Percentiles rank a stretch among this genome's conserved stretches.
Conservation (phyloP, 192 early-diverging fungal species). For the Entomortierella parvispora region DNA sequence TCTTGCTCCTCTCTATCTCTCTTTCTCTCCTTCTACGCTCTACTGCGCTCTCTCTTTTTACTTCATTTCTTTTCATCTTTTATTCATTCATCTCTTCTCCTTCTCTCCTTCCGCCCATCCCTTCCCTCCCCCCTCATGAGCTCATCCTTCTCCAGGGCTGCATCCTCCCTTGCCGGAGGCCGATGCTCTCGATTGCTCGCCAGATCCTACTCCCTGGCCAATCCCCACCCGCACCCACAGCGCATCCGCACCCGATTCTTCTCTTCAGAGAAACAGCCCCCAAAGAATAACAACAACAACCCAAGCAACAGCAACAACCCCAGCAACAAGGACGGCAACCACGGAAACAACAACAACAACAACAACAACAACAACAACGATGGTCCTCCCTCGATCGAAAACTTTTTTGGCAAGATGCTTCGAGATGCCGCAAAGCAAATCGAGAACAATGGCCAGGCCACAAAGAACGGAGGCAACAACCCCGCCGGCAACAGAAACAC, state of each 20-base stretch:
- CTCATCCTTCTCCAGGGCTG: slow-evolving; percentile 25
- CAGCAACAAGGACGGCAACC: slow-evolving; percentile 10
- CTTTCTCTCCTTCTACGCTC: not conserved
- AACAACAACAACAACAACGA: slow-evolving; percentile 23
- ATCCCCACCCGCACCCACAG: slow-evolving; percentile 1
- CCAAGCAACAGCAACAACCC: slow-evolving; percentile 23
- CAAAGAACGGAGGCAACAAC: slow-evolving; percentile 29
- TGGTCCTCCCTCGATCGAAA: slow-evolving; percentile 77
- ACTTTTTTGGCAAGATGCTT: slow-evolving; percentile 69
- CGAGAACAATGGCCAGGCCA: slow-evolving; percentile 27
- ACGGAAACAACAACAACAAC: slow-evolving; percentile 29
- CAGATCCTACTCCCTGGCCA: not conserved
- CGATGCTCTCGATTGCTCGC: not conserved
- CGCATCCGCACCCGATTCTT: slow-evolving; percentile 27
- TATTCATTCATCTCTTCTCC: not conserved
- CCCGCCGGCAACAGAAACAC: slow-evolving; percentile 37
- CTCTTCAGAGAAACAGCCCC: slow-evolving; percentile 32
- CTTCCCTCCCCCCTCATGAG: slow-evolving; percentile 19
- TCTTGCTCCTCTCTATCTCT: not conserved
- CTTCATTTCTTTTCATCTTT: not conserved
- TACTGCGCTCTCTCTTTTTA: not conserved
- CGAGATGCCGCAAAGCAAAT: slow-evolving; percentile 35
- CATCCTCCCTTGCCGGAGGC: slow-evolving; percentile 7
- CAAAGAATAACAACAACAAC: slow-evolving; percentile 17
- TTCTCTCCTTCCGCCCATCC: not conserved